Evolutionary conservation across 2,329 filamentous ascomycete species (phyloP).

Genomic region (Knoxdaviesia capensis): DNA sequence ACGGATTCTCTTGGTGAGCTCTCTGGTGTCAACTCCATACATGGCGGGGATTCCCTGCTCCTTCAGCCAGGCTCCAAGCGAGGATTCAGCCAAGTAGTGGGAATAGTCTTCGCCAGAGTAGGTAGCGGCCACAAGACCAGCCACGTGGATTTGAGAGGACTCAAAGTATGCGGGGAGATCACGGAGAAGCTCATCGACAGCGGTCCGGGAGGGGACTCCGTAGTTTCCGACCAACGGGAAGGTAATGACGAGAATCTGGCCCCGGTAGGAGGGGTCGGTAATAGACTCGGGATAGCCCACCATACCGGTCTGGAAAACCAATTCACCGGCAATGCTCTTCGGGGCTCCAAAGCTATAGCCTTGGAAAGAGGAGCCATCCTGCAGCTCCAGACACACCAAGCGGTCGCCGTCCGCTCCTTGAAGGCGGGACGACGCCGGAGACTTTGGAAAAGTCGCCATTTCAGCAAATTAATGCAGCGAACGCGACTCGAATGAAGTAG

Average conservation of each 20-base stretch:
- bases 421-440: conserved; percentile 42
- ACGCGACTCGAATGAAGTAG: background rate
- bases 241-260: conserved; percentile 90
- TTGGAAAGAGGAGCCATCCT: conserved; percentile 80
- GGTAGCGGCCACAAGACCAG: conserved; percentile 73
- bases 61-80: conserved; percentile 86
- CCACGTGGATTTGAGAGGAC: conserved; percentile 78
- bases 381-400: conserved; percentile 72
- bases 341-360: conserved; percentile 92
- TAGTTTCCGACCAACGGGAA: conserved; percentile 96
- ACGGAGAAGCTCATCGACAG: conserved; percentile 64
- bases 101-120: conserved; percentile 93
- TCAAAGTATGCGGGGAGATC: conserved; percentile 88
- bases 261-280: conserved; percentile 72
- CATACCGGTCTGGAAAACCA: conserved; percentile 99
- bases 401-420: conserved; percentile 31
- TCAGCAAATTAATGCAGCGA: background rate
- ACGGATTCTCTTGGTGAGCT: conserved; percentile 83
- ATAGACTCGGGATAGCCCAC: conserved; percentile 93
- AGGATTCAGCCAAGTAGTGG: conserved; percentile 79
- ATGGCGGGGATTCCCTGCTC: conserved; percentile 88
- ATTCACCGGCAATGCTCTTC: conserved; percentile 86
- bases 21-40: conserved; percentile 84
- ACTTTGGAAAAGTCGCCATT: conserved; percentile 13
- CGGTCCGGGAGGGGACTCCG: conserved; percentile 75